Conservation (phyloP, 306 rosid species). For the Acacia confusa region DNA sequence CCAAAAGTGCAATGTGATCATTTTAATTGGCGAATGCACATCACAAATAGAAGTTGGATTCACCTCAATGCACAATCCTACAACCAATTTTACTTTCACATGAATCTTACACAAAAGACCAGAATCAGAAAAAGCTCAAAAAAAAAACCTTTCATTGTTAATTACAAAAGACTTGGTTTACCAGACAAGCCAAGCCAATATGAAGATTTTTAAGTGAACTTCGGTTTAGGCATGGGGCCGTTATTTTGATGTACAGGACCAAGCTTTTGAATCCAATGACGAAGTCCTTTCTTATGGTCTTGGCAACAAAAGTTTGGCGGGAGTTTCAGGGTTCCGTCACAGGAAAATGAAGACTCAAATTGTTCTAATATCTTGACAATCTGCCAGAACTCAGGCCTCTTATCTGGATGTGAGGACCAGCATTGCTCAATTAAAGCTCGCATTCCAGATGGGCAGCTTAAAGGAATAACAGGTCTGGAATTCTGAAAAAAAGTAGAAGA, state of each 20-base stretch:
- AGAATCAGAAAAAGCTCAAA: constrained; percentile 43
- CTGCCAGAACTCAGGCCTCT: constrained; percentile 93
- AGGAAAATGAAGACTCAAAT: constrained; percentile 68
- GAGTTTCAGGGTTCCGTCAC: constrained; percentile 63
- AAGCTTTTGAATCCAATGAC: constrained; percentile 91
- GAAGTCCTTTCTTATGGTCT: constrained; percentile 88
- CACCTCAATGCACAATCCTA: constrained; percentile 43
- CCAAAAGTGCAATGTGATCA: constrained; percentile 23
- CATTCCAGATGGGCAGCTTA: constrained; percentile 66
- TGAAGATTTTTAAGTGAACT: constrained; percentile 62
- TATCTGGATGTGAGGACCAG: constrained; percentile 77
- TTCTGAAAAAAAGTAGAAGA: constrained; percentile 51
- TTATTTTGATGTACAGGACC: constrained; percentile 57
- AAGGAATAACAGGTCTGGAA: constrained; percentile 68
- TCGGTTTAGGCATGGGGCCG: constrained; percentile 72
- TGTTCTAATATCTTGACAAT: constrained; percentile 84
- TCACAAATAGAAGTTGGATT: constrained; percentile 29
- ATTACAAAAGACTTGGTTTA: constrained; percentile 63
- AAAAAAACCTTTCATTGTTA: constrained; percentile 51
- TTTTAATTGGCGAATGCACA: constrained; percentile 11
- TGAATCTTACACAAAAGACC: constrained; percentile 36
- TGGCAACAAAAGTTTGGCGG: constrained; percentile 46
- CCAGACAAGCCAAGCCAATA: constrained; percentile 53
- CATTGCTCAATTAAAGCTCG: constrained; percentile 85
- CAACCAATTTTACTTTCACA: constrained; percentile 44